Evolutionary conservation across 345 rosid genomes (phyloP).

Genomic region (Ricinus communis): DNA sequence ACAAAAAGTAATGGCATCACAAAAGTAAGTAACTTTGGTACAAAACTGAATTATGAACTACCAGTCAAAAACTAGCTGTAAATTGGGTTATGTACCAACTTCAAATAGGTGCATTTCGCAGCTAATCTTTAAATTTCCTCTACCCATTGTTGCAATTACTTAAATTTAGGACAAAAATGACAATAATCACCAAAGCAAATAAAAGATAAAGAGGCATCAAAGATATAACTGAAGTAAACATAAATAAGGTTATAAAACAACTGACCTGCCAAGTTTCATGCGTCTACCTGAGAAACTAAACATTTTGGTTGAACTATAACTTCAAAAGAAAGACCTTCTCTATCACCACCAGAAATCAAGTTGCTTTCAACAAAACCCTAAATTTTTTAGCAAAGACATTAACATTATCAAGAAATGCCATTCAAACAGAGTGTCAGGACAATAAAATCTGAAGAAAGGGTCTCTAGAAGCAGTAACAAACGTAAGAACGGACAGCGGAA

Average conservation of each 20-base stretch:
- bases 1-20: slow-evolving; percentile 5
- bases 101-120: background rate
- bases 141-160: background rate
- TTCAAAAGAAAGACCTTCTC: background rate
- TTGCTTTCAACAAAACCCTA: slow-evolving; percentile 11
- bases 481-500: background rate
- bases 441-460: background rate
- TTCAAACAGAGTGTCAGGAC: background rate
- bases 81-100: background rate
- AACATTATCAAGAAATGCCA: slow-evolving; percentile 5
- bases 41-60: background rate
- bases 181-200: background rate
- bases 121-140: background rate
- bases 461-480: background rate
- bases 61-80: background rate
- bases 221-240: too few relatives aligned
- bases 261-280: slow-evolving; percentile 91
- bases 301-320: slow-evolving; percentile 44
- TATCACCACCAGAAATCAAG: background rate
- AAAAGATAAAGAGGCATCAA: slow-evolving; percentile 1
- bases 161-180: background rate
- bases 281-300: slow-evolving; percentile 83
- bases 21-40: background rate
- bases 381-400: background rate
- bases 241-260: slow-evolving; percentile 1